These are phyloP conservation scores for Gillenia trifoliata DNA, from an alignment of 306 rosid species.

Conservation along the genomic window DNA sequence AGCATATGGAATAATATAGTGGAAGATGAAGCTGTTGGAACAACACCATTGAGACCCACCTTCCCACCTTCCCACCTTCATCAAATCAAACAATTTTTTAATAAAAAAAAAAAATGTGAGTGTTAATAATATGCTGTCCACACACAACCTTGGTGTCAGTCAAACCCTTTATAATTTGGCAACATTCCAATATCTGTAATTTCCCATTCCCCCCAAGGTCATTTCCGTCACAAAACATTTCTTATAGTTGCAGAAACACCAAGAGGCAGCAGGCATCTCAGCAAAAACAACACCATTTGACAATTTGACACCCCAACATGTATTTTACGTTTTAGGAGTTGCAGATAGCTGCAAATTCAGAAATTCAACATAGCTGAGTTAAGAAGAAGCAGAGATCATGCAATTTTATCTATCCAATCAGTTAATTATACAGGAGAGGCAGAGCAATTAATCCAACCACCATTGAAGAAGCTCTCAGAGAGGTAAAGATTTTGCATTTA, in stretches of 20 bases:
- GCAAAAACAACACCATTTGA: neutral
- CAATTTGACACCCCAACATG: neutral
- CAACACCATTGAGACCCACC: neutral
- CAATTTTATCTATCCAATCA: neutral
- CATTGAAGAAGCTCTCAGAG: conserved; percentile 11
- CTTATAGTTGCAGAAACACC: neutral
- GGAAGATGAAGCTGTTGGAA: neutral
- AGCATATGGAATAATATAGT: neutral
- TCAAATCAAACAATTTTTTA: neutral
- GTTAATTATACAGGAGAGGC: neutral
- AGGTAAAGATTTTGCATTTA: conserved; percentile 41
- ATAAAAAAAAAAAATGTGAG: neutral
- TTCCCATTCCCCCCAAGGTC: neutral
- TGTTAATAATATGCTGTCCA: conserved; percentile 7
- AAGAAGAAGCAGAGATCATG: neutral
- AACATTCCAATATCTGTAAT: conserved; percentile 7
- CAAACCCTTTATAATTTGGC: conserved; percentile 10
- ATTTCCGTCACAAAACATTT: neutral
- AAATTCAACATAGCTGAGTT: neutral
- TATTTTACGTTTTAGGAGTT: neutral
- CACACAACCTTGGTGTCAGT: neutral
- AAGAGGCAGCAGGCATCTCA: neutral
- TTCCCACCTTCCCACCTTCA: conserved; percentile 4
- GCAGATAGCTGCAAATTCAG: neutral
- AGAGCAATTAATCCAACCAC: conserved; percentile 6